Base-by-base conservation (phyloP, 805 yeast genomes). In the Kazachstania africana region DNA sequence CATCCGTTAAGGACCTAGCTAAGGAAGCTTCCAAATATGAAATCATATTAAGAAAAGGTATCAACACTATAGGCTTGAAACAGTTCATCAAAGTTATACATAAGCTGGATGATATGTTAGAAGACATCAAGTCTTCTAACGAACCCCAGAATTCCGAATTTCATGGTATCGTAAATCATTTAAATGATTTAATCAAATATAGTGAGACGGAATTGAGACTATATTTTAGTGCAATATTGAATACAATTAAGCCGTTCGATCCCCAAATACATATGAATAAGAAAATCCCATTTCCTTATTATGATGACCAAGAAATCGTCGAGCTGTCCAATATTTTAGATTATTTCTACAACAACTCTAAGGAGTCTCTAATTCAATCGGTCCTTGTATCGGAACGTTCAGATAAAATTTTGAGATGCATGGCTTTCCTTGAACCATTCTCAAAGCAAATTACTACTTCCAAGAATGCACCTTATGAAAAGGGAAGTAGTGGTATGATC, bases 131-230 rank as follows among this genome's bases (percentile, higher is more conserved):
- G 44, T 48, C 56, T 34, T 28, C 34, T 10, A 39, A 45, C 19
- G 45, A 44, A 32, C n/a, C n/a, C n/a, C 36, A 40, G 14, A 46
- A 45, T 32, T 44, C 51, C 3, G 72, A 69, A 34, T 83, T 80
- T 46, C 70, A 68, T 34, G 91, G 93, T 16, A 70, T 84, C 4
- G 59, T 72, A 26, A 69, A 71, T 20, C 75, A 74, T 45, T 60
- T 81, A 24, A 69, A 68, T 17, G 66, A 63, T 21, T 57, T 75
- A 4, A 68, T 81, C 12, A 63, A 62, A 26, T 66, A 65, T 36
- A 70, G 80, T 24, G 84, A 78, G 38, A 45, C 63, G 28, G 67
- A 68, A 27, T 46, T 82, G 26, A 66, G 66, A 35, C 49, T 55
- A 5, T 68, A 68, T 44, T 70, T 78, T 39, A 60, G 61, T 16